Base-by-base conservation (phyloP, 2,329 filamentous ascomycete genomes). In the Colletotrichum horii region DNA sequence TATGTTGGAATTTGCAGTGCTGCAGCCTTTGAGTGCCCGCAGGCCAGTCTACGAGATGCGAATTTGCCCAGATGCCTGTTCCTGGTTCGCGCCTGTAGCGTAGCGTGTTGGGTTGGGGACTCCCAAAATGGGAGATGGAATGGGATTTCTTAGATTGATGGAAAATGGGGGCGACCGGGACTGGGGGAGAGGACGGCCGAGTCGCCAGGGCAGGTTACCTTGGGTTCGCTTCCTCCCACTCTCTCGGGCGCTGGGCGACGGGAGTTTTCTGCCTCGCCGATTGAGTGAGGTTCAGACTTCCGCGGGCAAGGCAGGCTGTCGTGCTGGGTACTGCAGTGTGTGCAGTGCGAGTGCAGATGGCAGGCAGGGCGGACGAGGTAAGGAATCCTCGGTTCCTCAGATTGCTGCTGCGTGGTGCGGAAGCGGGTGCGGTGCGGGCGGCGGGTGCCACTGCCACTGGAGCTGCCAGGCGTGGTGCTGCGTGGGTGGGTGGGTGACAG, bases 401-500 rank as follows among this genome's bases (percentile, higher is more conserved):
- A 65, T 32, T 62, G 60, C 66, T 66, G 43, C n/a, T 60, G 61
- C 61, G 67, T 36, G 67, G 71, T 61, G 34, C 67, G 67, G 67
- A 66, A 71, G 72, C 72, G 72, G 72, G 72, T 66, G 61, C 36
- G 61, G 66, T 70, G 66, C 71, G 71, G 66, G 71, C 66, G 43
- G 43, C 43, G 43, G 43, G 43, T 52, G 43, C 43, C 43, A 52
- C 43, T 52, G n/a, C n/a, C n/a, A 52, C 43, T 52, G 43, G 56
- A 19, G 60, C 36, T 70, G 60, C 58, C 58, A 74, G 72, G 71
- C 26, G 67, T 48, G 58, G 48, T 34, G 68, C 22, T 65, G 71
- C 55, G 48, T 66, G 61, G 68, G 72, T 72, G 72, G 72, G 68
- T 38, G 7, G 15, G 71, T 55, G 28, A 6, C 28, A 30, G 28